Evolutionary conservation across 2,329 filamentous ascomycete species (phyloP).

Genomic region (Didymella lethalis): DNA sequence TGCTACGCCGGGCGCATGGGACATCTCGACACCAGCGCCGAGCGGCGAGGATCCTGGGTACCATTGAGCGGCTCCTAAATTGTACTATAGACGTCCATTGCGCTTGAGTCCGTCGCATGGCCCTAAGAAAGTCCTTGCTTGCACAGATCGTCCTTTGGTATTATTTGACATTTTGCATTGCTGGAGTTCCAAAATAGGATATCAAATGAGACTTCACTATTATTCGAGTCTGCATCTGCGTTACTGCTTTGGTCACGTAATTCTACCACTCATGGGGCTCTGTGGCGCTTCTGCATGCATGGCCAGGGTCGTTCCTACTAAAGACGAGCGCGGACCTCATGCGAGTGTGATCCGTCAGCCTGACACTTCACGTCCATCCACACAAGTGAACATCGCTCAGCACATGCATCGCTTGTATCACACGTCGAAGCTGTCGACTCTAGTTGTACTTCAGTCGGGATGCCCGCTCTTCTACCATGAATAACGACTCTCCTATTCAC

Average conservation of each 20-base stretch:
- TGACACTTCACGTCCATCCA: no score
- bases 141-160: background rate
- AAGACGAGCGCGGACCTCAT: no score
- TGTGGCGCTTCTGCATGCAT: background rate
- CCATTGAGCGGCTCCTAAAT: constrained; percentile 24
- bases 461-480: no score
- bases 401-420: no score
- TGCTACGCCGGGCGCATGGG: constrained; percentile 67
- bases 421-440: no score
- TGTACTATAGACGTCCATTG: constrained; percentile 13
- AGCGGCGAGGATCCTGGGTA: constrained; percentile 38
- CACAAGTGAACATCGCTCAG: no score
- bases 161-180: constrained; percentile 25
- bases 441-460: no score
- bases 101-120: background rate
- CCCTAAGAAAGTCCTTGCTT: background rate
- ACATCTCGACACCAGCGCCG: constrained; percentile 57
- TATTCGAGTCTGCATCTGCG: background rate
- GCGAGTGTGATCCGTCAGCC: no score
- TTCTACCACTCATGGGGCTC: no score
- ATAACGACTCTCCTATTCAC: no score
- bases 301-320: no score
- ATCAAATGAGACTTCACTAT: constrained; percentile 3
- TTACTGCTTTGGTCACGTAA: no score
- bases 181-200: constrained; percentile 27